Evolutionary conservation across 2,329 filamentous ascomycete species (phyloP).

Genomic region (Myriangium duriaei): DNA sequence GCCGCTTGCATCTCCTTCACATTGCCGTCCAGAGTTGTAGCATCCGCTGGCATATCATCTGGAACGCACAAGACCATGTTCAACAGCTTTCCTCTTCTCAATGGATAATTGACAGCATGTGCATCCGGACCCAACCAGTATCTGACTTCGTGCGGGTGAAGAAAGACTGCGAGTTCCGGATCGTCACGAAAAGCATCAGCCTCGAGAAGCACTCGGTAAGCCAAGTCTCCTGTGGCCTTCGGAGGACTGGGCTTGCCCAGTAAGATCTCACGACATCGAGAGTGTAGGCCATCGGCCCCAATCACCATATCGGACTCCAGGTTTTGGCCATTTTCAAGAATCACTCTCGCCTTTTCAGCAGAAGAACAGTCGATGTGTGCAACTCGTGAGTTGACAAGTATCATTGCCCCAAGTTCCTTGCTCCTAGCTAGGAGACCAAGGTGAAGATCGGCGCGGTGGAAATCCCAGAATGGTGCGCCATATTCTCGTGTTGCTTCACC

Average conservation of each 20-base stretch:
- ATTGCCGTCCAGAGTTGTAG: constrained; percentile 40
- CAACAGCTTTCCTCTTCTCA: constrained; percentile 46
- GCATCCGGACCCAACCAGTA: constrained; percentile 53
- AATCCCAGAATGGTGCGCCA: constrained; percentile 43
- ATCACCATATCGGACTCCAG: constrained; percentile 34
- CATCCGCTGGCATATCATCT: constrained; percentile 45
- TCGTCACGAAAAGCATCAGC: constrained; percentile 39
- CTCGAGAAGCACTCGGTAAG: constrained; percentile 48
- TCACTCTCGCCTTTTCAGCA: constrained; percentile 23
- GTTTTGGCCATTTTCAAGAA: constrained; percentile 26
- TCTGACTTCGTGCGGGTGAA: constrained; percentile 40
- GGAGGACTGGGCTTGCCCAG: background rate
- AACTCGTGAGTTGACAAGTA: constrained; percentile 35
- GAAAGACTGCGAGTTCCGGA: constrained; percentile 39
- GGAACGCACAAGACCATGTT: constrained; percentile 56
- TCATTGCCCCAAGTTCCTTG: constrained; percentile 33
- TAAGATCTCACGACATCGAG: background rate
- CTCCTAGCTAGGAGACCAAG: constrained; percentile 36
- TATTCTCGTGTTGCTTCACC: constrained; percentile 39
- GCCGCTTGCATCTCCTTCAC: constrained; percentile 48
- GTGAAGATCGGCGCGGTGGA: constrained; percentile 53
- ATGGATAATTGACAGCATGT: constrained; percentile 51
- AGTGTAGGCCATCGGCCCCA: constrained; percentile 33
- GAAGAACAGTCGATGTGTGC: constrained; percentile 26
- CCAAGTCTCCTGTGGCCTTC: constrained; percentile 48